A percentile compares a stretch with the other conserved stretches of the same genome.
phyloP scores from a whole-genome alignment of 768 basidiomycete genomes.

The Panus rudis region DNA sequence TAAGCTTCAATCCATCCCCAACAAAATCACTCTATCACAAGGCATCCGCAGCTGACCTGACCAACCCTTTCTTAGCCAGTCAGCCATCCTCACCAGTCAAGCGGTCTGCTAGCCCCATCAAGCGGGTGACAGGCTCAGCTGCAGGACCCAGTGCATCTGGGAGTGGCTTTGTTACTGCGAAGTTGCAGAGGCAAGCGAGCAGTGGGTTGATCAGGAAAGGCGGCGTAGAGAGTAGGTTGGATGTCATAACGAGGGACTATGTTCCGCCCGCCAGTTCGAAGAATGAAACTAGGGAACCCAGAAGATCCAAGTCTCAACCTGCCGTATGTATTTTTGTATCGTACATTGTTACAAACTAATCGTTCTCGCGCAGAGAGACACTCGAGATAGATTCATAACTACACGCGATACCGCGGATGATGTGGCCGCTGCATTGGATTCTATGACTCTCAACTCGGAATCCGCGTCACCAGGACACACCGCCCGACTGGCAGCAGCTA shows the following conservation, averaged over 20 bases:
- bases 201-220: slow-evolving; percentile 69
- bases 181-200: slow-evolving; percentile 54
- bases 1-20: slow-evolving; percentile 17
- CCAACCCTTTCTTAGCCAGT: slow-evolving; percentile 55
- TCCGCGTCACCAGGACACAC: slow-evolving; percentile 70
- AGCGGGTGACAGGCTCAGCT: slow-evolving; percentile 48
- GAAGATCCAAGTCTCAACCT: slow-evolving; percentile 70
- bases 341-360: background rate
- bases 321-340: slow-evolving; percentile 30
- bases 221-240: slow-evolving; percentile 68
- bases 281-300: slow-evolving; percentile 44
- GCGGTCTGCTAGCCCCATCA: slow-evolving; percentile 58
- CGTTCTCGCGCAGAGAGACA: slow-evolving; percentile 36
- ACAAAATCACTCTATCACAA: slow-evolving; percentile 17
- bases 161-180: slow-evolving; percentile 42
- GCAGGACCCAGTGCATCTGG: no score
- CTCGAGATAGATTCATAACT: slow-evolving; percentile 70
- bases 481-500: slow-evolving; percentile 67
- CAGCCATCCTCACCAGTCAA: slow-evolving; percentile 24
- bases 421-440: slow-evolving; percentile 59
- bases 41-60: slow-evolving; percentile 33
- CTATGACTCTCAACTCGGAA: slow-evolving; percentile 51
- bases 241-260: slow-evolving; percentile 74
- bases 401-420: slow-evolving; percentile 44
- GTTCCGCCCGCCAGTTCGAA: slow-evolving; percentile 38